Evolutionary conservation across 1,284 basidiomycete species (phyloP).

Genomic region (Termitomyces sp.): DNA sequence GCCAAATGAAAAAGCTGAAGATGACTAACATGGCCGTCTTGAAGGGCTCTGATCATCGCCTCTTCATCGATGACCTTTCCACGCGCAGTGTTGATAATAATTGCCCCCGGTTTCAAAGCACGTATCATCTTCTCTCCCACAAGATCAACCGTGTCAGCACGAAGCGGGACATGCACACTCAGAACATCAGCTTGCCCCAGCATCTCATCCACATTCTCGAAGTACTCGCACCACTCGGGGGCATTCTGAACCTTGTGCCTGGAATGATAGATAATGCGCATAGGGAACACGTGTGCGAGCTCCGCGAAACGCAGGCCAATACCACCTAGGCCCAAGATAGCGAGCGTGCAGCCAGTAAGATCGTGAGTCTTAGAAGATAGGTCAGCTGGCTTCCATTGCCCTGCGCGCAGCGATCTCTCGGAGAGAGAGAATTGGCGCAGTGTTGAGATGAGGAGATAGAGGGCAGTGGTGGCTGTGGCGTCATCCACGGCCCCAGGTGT

Average conservation of each 20-base stretch:
- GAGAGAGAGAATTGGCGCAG: slow-evolving; percentile 72
- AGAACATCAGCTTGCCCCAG: slow-evolving; percentile 76
- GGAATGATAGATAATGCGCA: slow-evolving; percentile 85
- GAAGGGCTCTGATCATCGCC: slow-evolving; percentile 79
- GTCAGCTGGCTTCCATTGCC: slow-evolving; percentile 37
- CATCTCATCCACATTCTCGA: slow-evolving; percentile 67
- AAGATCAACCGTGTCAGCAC: slow-evolving; percentile 68
- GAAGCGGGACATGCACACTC: slow-evolving; percentile 69
- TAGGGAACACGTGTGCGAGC: slow-evolving; percentile 71
- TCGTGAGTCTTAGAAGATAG: slow-evolving; percentile 55
- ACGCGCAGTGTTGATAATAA: slow-evolving; percentile 87
- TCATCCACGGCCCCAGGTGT: slow-evolving; percentile 91
- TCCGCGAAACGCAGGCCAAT: slow-evolving; percentile 75
- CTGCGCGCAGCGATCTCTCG: slow-evolving; percentile 58
- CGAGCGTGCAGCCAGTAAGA: slow-evolving; percentile 74
- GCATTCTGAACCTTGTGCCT: slow-evolving; percentile 52
- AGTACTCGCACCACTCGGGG: slow-evolving; percentile 77
- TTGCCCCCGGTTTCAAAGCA: slow-evolving; percentile 73
- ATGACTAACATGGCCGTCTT: slow-evolving; percentile 73
- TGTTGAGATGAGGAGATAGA: slow-evolving; percentile 83
- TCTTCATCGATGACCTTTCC: slow-evolving; percentile 88
- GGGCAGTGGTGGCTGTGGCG: slow-evolving; percentile 84
- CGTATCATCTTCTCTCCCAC: slow-evolving; percentile 79
- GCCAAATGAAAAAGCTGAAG: slow-evolving; percentile 1
- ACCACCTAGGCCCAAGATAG: slow-evolving; percentile 86